Percentiles rank a stretch among this genome's conserved stretches.
Evolutionary conservation across 1,139 yeast species (phyloP).

Genomic region (Sugiyamaella xylanicola): DNA sequence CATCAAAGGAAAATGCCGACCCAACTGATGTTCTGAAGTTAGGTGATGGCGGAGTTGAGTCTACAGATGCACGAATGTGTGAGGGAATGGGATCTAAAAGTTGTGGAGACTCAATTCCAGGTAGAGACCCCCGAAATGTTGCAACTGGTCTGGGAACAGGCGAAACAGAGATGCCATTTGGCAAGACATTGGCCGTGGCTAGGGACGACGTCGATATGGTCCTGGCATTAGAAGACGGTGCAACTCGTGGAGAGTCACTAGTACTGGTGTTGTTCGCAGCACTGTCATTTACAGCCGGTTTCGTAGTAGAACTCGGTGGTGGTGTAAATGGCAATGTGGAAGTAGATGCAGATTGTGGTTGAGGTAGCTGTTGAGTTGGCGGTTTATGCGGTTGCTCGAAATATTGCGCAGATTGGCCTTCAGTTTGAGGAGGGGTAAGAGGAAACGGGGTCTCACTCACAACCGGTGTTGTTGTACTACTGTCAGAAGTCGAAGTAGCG

Average conservation of each 20-base stretch:
- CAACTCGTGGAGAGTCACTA: background rate
- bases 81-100: background rate
- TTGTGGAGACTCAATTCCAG: conserved; percentile 2
- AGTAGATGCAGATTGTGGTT: background rate
- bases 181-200: conserved; percentile 7
- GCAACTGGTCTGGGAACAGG: conserved; percentile 1
- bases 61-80: conserved; percentile 10
- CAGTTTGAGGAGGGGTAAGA: background rate
- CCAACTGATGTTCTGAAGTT: conserved; percentile 12
- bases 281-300: background rate
- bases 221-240: background rate
- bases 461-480: background rate
- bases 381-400: background rate
- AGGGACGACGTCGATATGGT: background rate
- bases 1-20: conserved; percentile 15
- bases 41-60: conserved; percentile 11
- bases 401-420: background rate
- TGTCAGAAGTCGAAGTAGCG: background rate
- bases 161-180: conserved; percentile 7
- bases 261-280: background rate
- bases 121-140: conserved; percentile 1
- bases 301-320: background rate
- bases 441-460: background rate
- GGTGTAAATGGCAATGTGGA: conserved; percentile 5
- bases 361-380: background rate